phyloP scores from a whole-genome alignment of 2,329 filamentous ascomycete species.

The Ophiostoma australiae region DNA sequence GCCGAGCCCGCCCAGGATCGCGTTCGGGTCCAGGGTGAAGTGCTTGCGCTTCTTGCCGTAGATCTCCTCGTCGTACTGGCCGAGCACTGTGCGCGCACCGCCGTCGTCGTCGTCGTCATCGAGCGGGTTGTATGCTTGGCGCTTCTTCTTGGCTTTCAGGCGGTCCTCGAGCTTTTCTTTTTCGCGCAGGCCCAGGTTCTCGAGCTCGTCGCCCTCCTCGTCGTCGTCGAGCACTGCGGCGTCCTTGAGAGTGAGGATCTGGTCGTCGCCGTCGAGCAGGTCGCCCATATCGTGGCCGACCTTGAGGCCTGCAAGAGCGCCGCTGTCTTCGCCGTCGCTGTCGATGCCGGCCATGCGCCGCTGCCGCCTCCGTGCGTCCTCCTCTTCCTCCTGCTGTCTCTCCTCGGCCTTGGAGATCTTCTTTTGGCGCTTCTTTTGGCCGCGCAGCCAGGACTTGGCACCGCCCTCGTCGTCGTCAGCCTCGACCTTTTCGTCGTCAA shows the following conservation, averaged over 20 bases:
- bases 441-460: conserved; percentile 79
- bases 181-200: conserved; percentile 68
- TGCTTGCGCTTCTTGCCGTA: conserved; percentile 80
- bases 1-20: conserved; percentile 57
- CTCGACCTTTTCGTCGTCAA: conserved; percentile 45
- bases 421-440: conserved; percentile 90
- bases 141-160: conserved; percentile 84
- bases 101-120: conserved; percentile 62
- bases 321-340: conserved; percentile 67
- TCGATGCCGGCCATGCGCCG: conserved; percentile 34
- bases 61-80: conserved; percentile 95
- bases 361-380: conserved; percentile 68
- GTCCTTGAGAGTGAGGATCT: conserved; percentile 93
- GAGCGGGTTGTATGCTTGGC: conserved; percentile 74
- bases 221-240: conserved; percentile 77
- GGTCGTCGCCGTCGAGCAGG: conserved; percentile 78
- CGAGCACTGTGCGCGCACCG: conserved; percentile 63
- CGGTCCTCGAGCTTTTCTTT: conserved; percentile 68
- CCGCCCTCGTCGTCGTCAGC: conserved; percentile 51
- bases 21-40: conserved; percentile 79
- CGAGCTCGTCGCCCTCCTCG: conserved; percentile 84
- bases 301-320: conserved; percentile 80
- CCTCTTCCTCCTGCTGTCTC: conserved; percentile 59
- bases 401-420: conserved; percentile 82
- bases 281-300: conserved; percentile 81